Evolutionary conservation across 2,329 filamentous ascomycete genomes (phyloP).

Genomic region (Chaetomium globosum): DNA sequence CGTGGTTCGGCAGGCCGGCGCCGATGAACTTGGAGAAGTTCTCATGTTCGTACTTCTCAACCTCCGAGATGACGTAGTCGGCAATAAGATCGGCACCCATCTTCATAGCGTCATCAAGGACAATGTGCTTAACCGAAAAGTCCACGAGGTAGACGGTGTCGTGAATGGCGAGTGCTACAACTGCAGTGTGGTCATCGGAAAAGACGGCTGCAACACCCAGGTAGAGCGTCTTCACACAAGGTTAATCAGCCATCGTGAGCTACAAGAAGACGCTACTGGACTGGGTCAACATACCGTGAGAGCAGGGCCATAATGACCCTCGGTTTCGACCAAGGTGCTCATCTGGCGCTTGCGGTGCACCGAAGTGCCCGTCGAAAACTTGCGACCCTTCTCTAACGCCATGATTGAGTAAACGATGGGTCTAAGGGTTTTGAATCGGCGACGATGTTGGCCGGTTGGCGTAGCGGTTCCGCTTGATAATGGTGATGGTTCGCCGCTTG

Average conservation of each 20-base stretch:
- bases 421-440: constrained; percentile 25
- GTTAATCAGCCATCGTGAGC: not conserved
- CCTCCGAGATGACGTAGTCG: constrained; percentile 60
- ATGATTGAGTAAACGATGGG: constrained; percentile 36
- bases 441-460: not conserved
- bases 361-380: constrained; percentile 51
- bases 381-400: constrained; percentile 42
- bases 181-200: constrained; percentile 54
- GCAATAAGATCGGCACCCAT: constrained; percentile 54
- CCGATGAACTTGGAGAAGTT: constrained; percentile 76
- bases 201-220: constrained; percentile 63
- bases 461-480: constrained; percentile 15
- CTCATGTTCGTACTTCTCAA: constrained; percentile 62
- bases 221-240: constrained; percentile 56
- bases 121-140: constrained; percentile 65
- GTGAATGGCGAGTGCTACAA: constrained; percentile 69
- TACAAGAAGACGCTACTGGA: not conserved
- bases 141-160: constrained; percentile 76
- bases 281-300: constrained; percentile 46
- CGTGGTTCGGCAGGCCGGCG: constrained; percentile 64
- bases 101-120: constrained; percentile 46
- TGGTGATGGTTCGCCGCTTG: constrained; percentile 23
- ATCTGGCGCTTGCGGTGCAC: constrained; percentile 52
- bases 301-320: constrained; percentile 50
- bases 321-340: constrained; percentile 49